Evolutionary conservation across 352 stramenopile genomes (phyloP).

Genomic region (Thalassiosira sp.): DNA sequence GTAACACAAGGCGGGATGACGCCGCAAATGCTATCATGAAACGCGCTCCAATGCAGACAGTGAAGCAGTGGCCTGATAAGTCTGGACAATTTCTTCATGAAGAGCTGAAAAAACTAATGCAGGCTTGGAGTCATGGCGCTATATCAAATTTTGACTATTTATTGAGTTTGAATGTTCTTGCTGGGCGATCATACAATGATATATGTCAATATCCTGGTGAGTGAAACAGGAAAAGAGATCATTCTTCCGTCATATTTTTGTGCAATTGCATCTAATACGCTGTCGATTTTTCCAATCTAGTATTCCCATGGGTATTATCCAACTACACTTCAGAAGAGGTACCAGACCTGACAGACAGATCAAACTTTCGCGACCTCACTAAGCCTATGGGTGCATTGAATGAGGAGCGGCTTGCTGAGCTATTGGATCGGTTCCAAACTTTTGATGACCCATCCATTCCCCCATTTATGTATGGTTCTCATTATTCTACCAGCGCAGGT

Average conservation of each 20-base stretch:
- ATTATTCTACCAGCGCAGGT: constrained; percentile 96
- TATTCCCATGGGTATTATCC: constrained; percentile 96
- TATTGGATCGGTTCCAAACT: constrained; percentile 85
- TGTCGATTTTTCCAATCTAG: too few species aligned
- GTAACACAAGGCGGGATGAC: constrained; percentile 78
- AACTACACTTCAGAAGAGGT: constrained; percentile 93
- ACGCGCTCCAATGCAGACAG: constrained; percentile 74
- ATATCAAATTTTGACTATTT: constrained; percentile 94
- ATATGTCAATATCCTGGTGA: constrained; percentile 97
- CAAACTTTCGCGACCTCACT: constrained; percentile 92
- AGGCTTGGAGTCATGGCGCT: constrained; percentile 79
- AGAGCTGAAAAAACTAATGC: constrained; percentile 76
- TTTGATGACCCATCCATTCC: constrained; percentile 88
- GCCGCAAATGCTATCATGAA: constrained; percentile 83
- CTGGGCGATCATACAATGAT: constrained; percentile 95
- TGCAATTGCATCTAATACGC: too few species aligned
- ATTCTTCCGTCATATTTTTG: too few species aligned
- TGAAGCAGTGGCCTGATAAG: constrained; percentile 84
- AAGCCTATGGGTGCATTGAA: constrained; percentile 98
- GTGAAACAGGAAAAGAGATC: too few species aligned
- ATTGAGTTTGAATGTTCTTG: constrained; percentile 94
- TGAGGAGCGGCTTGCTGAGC: constrained; percentile 81
- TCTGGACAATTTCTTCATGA: constrained; percentile 77
- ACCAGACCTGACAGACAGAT: constrained; percentile 89
- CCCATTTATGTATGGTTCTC: constrained; percentile 89